These are phyloP conservation scores for Microdochium trichocladiopsis DNA, from an alignment of 2,329 filamentous ascomycete genomes.

Conservation along the genomic window DNA sequence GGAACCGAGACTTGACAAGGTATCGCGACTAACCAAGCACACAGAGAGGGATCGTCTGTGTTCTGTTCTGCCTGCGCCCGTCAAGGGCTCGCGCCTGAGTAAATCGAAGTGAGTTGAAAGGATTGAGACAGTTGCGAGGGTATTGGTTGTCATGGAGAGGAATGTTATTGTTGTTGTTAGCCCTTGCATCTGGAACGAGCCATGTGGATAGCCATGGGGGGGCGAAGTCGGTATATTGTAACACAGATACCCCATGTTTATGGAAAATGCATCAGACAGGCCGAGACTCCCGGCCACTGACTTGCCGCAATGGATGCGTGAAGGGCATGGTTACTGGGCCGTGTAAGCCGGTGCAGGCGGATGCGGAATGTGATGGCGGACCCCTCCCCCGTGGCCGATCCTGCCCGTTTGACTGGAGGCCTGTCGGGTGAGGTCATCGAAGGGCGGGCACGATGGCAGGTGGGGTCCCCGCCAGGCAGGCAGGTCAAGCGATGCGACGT, in stretches of 20 bases:
- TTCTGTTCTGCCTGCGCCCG: constrained; percentile 46
- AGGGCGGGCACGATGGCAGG: background rate
- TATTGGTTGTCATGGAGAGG: background rate
- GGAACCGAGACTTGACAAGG: constrained; percentile 4
- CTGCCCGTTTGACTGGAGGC: background rate
- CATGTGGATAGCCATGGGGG: too few relatives aligned
- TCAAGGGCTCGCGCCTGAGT: constrained; percentile 39
- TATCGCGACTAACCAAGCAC: constrained; percentile 15
- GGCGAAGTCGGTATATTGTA: too few relatives aligned
- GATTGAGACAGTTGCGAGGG: background rate
- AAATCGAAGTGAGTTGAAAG: constrained; percentile 9
- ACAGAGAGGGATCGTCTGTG: constrained; percentile 48
- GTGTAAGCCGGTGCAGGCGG: too few relatives aligned
- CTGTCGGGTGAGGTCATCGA: background rate
- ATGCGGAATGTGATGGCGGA: too few relatives aligned
- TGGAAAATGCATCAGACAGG: too few relatives aligned
- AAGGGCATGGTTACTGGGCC: too few relatives aligned
- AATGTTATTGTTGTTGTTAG: background rate
- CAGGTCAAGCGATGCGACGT: too few relatives aligned
- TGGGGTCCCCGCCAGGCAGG: too few relatives aligned
- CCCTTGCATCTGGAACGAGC: too few relatives aligned
- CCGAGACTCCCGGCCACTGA: too few relatives aligned
- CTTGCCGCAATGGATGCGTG: too few relatives aligned
- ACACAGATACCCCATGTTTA: too few relatives aligned
- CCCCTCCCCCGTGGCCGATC: background rate